Percentiles rank a stretch among this genome's conserved stretches.
Conservation (phyloP, 164 flowering plant species). For the Tinospora cordifolia region DNA sequence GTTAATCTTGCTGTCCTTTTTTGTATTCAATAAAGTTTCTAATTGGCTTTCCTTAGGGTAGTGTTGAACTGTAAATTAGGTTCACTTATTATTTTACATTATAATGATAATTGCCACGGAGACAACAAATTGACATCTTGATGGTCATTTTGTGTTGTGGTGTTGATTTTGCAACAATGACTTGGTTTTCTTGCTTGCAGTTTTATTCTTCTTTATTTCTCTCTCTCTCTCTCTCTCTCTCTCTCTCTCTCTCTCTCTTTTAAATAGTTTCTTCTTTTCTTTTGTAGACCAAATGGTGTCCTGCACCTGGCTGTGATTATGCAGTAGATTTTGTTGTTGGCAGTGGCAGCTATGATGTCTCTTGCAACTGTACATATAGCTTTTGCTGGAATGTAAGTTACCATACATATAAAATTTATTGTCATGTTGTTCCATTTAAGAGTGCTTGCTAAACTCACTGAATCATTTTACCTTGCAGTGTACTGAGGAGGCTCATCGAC, state of each 20-base stretch:
- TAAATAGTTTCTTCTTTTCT: neutral
- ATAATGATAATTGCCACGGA: too few relatives aligned
- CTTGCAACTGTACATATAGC: constrained; percentile 54
- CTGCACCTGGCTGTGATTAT: constrained; percentile 71
- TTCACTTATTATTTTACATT: neutral
- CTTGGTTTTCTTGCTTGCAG: neutral
- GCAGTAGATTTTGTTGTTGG: constrained; percentile 64
- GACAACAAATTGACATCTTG: too few relatives aligned
- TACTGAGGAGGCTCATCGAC: constrained; percentile 86
- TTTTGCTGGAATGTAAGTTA: constrained; percentile 78
- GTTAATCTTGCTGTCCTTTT: too few relatives aligned
- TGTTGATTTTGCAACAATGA: neutral
- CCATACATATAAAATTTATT: neutral
- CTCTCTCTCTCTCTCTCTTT: too few relatives aligned
- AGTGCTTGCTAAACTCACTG: neutral
- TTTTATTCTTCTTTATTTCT: too few relatives aligned
- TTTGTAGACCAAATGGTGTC: constrained; percentile 73
- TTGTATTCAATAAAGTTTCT: neutral
- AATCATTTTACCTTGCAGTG: constrained; percentile 32
- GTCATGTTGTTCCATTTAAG: neutral
- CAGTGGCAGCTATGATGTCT: constrained; percentile 56
- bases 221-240: too few relatives aligned
- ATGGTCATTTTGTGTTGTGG: neutral
- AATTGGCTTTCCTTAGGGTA: neutral
- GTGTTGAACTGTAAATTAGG: neutral